Evolutionary conservation across 2,329 filamentous ascomycete genomes (phyloP), one percentile per base, ranked within the genome.

Genomic region (Corynespora cassiicola): DNA sequence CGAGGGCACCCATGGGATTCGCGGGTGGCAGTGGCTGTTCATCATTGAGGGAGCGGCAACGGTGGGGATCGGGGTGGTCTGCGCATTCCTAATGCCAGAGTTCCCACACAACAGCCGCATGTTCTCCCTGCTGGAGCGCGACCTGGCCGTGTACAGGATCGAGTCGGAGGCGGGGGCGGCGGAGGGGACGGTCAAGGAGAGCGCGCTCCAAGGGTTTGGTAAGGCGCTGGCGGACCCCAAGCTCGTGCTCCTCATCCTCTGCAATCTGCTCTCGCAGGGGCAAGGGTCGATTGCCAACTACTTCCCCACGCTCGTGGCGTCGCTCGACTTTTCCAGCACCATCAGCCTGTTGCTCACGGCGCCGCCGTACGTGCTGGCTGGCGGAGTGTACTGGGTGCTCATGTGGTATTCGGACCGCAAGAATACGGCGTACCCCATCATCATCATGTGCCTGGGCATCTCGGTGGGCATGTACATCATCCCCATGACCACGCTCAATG

Each of bases 211-310:
- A 17, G 80, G 80, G 3, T 61, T 81, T 26, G 69, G 74, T 27
- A 77, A 83, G 72, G 78, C 79, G 1, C 51, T 81, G 23, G 77
- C 75, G 55, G 81, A 84, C 45, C 25, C 68, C 54, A 83, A 82
- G 69, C 78, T 82, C 40, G 81, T 81, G 48, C 52, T 84, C 41
- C 78, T 84, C 75, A 81, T 81, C 71, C 36, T 83, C 7, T 78
- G 78, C 10, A 76, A 82, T 40, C 77, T 77, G 11, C 76, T 79
- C 3, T 82, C 81, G 38, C 77, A 82, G 11, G 72, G 81, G 11
- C 79, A 79, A 4, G 63, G 80, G 5, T 80, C 77, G 6, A 56
- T 54, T 31, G 51, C 51, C 18, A 54, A 54, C 22, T 83, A 80
- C 61, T 79, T 79, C 61, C 77, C 78, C 0, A 75, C 76, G 1